Evolutionary conservation across 106 monocot species (phyloP).

Genomic region (Cymbidium sinense): DNA sequence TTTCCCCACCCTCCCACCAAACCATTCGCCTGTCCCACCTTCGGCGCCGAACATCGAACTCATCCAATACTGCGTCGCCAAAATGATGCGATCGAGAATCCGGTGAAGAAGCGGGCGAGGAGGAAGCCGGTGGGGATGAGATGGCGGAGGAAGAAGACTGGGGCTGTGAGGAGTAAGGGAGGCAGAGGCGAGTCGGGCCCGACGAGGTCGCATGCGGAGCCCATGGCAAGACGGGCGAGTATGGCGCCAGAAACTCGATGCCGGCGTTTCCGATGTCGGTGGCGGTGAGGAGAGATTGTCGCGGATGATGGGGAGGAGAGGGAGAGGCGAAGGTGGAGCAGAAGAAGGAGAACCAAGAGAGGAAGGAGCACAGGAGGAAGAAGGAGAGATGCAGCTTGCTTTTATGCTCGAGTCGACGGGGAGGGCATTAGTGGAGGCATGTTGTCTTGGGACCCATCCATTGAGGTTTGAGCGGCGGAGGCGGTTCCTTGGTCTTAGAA

Average conservation of each 20-base stretch:
- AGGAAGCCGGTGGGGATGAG: constrained; percentile 41
- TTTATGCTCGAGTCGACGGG: constrained; percentile 73
- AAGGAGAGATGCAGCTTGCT: constrained; percentile 65
- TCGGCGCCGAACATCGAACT: constrained; percentile 88
- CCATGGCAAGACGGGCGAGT: constrained; percentile 83
- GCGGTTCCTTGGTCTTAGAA: too few species aligned
- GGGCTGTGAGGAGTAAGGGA: constrained; percentile 56
- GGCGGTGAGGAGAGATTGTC: constrained; percentile 81
- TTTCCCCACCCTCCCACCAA: constrained; percentile 91
- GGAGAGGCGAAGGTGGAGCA: constrained; percentile 88
- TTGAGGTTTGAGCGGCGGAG: too few species aligned
- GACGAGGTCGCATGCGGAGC: constrained; percentile 85
- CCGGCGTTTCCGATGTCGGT: constrained; percentile 93
- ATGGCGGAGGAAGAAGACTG: constrained; percentile 67
- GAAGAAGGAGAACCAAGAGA: constrained; percentile 99
- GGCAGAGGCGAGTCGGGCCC: constrained; percentile 79
- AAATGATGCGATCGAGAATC: constrained; percentile 89
- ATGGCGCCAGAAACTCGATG: constrained; percentile 87
- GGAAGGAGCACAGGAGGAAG: constrained; percentile 69
- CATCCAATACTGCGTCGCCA: constrained; percentile 96
- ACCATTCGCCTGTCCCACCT: constrained; percentile 77
- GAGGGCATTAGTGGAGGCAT: constrained; percentile 15
- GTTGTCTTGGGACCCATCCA: too few species aligned
- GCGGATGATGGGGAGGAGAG: constrained; percentile 88
- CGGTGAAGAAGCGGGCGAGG: constrained; percentile 82